A percentile compares a stretch with the other conserved stretches of the same genome.
phyloP scores from a whole-genome alignment of 2,329 filamentous ascomycete species.

The Ilyonectria sp. region DNA sequence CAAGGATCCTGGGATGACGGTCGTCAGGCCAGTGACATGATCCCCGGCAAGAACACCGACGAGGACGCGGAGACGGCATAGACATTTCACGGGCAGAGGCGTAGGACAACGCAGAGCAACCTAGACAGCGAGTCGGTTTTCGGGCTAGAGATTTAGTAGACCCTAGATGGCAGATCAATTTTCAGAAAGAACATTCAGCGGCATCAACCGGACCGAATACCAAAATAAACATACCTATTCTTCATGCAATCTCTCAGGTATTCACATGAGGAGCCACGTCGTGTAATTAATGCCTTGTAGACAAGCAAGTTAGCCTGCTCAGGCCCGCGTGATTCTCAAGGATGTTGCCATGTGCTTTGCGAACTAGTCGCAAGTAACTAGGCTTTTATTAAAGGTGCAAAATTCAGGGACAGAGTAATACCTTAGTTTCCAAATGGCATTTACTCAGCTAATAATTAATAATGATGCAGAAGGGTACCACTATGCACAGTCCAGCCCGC shows the following conservation, averaged over 20 bases:
- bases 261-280: neutral
- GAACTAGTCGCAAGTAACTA: too few relatives aligned
- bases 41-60: constrained; percentile 1
- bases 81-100: neutral
- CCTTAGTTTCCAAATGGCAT: too few relatives aligned
- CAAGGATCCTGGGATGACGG: constrained; percentile 20
- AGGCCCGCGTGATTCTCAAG: too few relatives aligned
- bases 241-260: neutral
- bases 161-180: constrained; percentile 29
- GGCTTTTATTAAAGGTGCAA: too few relatives aligned
- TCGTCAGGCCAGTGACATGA: constrained; percentile 13
- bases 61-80: constrained; percentile 24
- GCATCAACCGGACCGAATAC: constrained; percentile 7
- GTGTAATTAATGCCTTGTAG: neutral
- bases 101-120: neutral
- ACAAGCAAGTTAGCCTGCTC: neutral
- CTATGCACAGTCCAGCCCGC: too few relatives aligned
- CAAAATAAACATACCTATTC: neutral
- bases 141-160: neutral
- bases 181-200: constrained; percentile 8
- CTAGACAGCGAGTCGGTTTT: constrained; percentile 4
- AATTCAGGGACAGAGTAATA: too few relatives aligned
- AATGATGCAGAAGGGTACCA: too few relatives aligned
- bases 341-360: too few relatives aligned
- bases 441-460: too few relatives aligned